Percentiles rank a stretch among this genome's conserved stretches.
Conservation (phyloP, 306 rosid species). For the Ormosia emarginata region DNA sequence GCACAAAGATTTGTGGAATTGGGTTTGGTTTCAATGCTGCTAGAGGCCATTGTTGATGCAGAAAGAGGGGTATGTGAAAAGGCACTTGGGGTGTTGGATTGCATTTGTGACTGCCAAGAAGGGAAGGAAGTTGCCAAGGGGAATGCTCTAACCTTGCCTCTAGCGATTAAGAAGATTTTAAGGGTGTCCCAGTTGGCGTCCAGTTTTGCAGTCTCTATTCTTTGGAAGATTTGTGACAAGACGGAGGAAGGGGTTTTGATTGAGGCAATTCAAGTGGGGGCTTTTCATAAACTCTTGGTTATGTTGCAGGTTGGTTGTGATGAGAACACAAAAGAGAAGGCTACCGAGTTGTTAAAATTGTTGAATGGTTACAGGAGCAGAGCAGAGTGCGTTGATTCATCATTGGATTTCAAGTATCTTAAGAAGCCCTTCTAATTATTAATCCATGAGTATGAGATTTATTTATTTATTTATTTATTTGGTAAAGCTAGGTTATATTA, state of each 20-base stretch:
- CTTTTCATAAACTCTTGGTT: conserved; percentile 72
- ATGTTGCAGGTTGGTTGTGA: conserved; percentile 74
- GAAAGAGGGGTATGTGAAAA: conserved; percentile 58
- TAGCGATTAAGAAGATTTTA: conserved; percentile 66
- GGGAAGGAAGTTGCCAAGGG: conserved; percentile 45
- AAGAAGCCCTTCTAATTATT: conserved; percentile 51
- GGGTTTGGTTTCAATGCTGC: conserved; percentile 53
- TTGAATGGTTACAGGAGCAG: conserved; percentile 46
- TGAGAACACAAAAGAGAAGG: conserved; percentile 54
- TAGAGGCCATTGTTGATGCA: conserved; percentile 64
- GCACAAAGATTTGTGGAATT: conserved; percentile 43
- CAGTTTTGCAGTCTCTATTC: conserved; percentile 48
- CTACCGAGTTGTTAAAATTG: conserved; percentile 60
- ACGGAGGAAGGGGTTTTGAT: conserved; percentile 31
- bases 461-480: not conserved
- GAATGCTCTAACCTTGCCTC: conserved; percentile 64
- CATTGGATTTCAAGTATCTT: conserved; percentile 60
- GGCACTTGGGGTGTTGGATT: conserved; percentile 60
- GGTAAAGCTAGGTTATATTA: not conserved
- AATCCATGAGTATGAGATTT: not conserved
- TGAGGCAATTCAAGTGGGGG: conserved; percentile 67
- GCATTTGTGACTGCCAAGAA: conserved; percentile 46
- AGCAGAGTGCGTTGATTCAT: conserved; percentile 55
- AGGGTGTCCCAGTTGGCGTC: conserved; percentile 62
- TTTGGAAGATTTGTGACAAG: conserved; percentile 59